phyloP scores from a whole-genome alignment of 75 land plant species.

The Selaginella moellendorffii region DNA sequence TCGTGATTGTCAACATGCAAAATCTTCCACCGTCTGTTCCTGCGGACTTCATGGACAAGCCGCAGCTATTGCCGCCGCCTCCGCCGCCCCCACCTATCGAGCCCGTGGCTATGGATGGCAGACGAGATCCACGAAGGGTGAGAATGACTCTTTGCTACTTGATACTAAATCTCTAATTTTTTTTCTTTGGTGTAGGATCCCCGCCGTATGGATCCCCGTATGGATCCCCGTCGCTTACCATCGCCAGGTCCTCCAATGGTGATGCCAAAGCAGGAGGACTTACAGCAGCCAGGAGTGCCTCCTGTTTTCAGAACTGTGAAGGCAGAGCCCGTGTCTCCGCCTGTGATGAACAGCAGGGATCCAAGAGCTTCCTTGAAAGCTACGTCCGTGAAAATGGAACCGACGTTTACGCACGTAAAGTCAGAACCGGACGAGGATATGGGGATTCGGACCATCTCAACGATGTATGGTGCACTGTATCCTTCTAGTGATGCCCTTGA shows the following conservation, averaged over 20 bases:
- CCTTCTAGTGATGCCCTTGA: neutral
- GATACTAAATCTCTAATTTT: neutral
- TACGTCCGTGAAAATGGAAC: neutral
- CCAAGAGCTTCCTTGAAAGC: constrained; percentile 16
- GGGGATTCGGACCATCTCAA: neutral
- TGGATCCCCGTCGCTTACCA: too few relatives aligned
- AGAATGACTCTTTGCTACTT: neutral
- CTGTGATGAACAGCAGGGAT: constrained; percentile 14
- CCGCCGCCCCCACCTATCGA: neutral
- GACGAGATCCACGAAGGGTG: constrained; percentile 92
- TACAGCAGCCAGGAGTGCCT: neutral
- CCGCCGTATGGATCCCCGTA: constrained; percentile 85
- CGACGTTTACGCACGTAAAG: constrained; percentile 12
- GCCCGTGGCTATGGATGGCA: constrained; percentile 26
- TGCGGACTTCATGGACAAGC: constrained; percentile 8
- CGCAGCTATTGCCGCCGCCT: neutral
- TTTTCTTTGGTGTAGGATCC: constrained; percentile 47
- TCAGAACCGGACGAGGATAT: constrained; percentile 16
- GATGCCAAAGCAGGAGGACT: neutral
- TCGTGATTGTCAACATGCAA: constrained; percentile 80
- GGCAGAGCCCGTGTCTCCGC: neutral
- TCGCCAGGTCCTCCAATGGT: too few relatives aligned
- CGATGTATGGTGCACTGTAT: neutral
- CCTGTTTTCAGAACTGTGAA: neutral
- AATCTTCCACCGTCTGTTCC: constrained; percentile 47